phyloP scores from a whole-genome alignment of 2,329 filamentous ascomycete genomes.

The Aspergillus sp. region DNA sequence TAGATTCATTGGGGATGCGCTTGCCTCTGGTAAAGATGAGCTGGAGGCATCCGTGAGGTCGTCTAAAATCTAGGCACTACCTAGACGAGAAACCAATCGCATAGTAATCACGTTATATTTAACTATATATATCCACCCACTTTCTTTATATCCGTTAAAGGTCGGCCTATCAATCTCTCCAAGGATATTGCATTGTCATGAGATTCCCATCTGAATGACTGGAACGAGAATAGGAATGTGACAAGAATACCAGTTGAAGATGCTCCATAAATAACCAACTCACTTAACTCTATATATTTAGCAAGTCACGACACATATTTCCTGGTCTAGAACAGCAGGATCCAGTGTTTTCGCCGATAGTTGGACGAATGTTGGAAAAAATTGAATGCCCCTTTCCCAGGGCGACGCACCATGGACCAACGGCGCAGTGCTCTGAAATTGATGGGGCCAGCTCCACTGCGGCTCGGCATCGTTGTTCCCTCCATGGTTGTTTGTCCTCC shows the following conservation, averaged over 20 bases:
- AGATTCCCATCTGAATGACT: not conserved
- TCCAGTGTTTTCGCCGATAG: not conserved
- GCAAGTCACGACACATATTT: not conserved
- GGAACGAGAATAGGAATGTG: not conserved
- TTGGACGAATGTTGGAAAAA: not conserved
- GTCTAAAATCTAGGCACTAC: slow-evolving; percentile 39
- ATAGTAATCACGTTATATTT: not conserved
- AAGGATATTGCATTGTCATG: not conserved
- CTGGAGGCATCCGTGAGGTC: slow-evolving; percentile 29
- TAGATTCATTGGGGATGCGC: slow-evolving; percentile 51
- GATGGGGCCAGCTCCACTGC: slow-evolving; percentile 31
- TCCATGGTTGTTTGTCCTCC: slow-evolving; percentile 23
- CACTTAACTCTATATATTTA: no score
- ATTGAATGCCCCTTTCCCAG: slow-evolving; percentile 10
- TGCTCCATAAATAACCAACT: no score
- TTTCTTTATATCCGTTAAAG: no score
- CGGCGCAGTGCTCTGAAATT: not conserved
- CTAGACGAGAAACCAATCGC: slow-evolving; percentile 10
- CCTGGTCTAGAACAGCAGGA: not conserved
- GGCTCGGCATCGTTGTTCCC: slow-evolving; percentile 14
- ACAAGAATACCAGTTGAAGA: not conserved
- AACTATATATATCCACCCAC: not conserved
- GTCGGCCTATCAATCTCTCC: no score
- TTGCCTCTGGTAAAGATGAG: slow-evolving; percentile 29
- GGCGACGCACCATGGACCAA: not conserved